A percentile compares a stretch with the other conserved stretches of the same genome.
Conservation (phyloP, 352 stramenopile genomes). For the Phytophthora sansomeana region DNA sequence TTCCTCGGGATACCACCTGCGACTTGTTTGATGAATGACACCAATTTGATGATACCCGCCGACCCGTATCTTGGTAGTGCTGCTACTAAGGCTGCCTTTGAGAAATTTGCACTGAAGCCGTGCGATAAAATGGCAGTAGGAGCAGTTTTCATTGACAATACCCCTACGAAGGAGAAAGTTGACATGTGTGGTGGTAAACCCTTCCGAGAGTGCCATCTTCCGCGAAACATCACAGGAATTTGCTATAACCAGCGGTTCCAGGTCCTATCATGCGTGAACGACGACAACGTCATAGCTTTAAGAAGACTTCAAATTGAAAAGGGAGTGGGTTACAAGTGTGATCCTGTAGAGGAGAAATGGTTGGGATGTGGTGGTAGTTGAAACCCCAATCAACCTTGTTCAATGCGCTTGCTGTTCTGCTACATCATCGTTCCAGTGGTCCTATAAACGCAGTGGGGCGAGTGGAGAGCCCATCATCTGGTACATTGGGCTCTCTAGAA, state of each 20-base stretch:
- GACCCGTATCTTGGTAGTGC: too few relatives aligned
- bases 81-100: slow-evolving; percentile 5
- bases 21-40: slow-evolving; percentile 18
- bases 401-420: too few relatives aligned
- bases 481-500: slow-evolving; percentile 28
- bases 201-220: slow-evolving; percentile 33
- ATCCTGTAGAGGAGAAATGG: slow-evolving; percentile 41
- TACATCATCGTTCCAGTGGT: neutral
- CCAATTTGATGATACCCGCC: slow-evolving; percentile 4
- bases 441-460: slow-evolving; percentile 18
- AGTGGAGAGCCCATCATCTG: slow-evolving; percentile 38
- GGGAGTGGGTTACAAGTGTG: slow-evolving; percentile 26
- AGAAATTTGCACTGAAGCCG: slow-evolving; percentile 1
- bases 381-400: too few relatives aligned
- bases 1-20: too few relatives aligned
- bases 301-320: slow-evolving; percentile 31
- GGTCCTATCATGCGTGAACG: slow-evolving; percentile 32
- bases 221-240: slow-evolving; percentile 15
- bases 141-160: neutral
- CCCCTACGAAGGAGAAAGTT: slow-evolving; percentile 10
- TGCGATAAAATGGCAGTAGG: too few relatives aligned
- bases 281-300: slow-evolving; percentile 31
- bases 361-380: slow-evolving; percentile 27
- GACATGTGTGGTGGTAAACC: slow-evolving; percentile 33
- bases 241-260: slow-evolving; percentile 33